Evolutionary conservation across 164 flowering plant genomes (phyloP).

Genomic region (Magnolia kwangsiensis): DNA sequence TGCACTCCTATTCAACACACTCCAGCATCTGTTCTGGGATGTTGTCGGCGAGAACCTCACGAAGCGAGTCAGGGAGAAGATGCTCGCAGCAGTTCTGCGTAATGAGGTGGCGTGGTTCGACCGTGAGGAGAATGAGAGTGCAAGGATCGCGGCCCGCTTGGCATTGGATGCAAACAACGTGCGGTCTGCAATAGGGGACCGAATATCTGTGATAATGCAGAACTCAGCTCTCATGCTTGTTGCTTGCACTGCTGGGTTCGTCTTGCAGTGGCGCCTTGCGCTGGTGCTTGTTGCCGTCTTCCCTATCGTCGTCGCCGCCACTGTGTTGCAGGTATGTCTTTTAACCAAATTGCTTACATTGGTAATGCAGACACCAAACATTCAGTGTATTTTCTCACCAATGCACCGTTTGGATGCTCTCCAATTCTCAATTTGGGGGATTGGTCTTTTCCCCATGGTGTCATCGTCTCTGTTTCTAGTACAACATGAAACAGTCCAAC

Average conservation of each 20-base stretch:
- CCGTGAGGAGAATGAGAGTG: constrained; percentile 91
- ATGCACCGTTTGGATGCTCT: too few relatives aligned
- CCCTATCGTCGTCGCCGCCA: constrained; percentile 95
- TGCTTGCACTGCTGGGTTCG: constrained; percentile 94
- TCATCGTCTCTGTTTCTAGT: too few relatives aligned
- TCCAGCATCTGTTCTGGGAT: constrained; percentile 94
- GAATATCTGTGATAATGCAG: constrained; percentile 95
- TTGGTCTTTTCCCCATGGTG: too few relatives aligned
- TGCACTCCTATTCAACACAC: constrained; percentile 81
- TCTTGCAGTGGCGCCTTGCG: constrained; percentile 95
- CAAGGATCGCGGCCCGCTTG: constrained; percentile 77
- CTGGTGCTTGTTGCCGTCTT: constrained; percentile 93
- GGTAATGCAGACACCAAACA: neutral
- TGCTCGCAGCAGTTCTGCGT: constrained; percentile 78
- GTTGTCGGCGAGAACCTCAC: constrained; percentile 94
- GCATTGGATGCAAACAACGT: constrained; percentile 95
- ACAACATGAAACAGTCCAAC: too few relatives aligned
- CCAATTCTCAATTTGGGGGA: too few relatives aligned
- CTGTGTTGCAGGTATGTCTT: constrained; percentile 76
- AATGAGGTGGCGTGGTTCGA: constrained; percentile 99
- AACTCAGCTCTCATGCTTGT: constrained; percentile 91
- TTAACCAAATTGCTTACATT: too few relatives aligned
- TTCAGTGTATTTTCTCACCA: neutral
- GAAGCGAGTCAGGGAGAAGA: constrained; percentile 84
- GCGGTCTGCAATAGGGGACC: constrained; percentile 92